Percentiles rank a stretch among this genome's conserved stretches.
These are phyloP conservation scores for Mycena crocata DNA, from an alignment of 768 basidiomycete species.

Conservation along the genomic window DNA sequence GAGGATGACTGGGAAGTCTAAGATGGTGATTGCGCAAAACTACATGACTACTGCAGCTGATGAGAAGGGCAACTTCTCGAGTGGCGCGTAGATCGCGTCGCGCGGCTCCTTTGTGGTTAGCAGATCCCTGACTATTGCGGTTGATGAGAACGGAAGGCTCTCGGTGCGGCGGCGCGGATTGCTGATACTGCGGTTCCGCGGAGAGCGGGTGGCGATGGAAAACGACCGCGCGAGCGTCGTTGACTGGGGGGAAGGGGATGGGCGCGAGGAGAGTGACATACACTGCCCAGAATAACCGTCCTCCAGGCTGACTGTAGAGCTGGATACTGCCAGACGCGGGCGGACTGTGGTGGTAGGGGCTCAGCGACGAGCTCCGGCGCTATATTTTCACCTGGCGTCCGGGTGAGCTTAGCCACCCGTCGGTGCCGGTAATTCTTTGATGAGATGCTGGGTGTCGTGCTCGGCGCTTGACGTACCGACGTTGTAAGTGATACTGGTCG, in stretches of 20 bases:
- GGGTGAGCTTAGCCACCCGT: slow-evolving; percentile 26
- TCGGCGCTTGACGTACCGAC: neutral
- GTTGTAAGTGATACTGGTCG: slow-evolving; percentile 17
- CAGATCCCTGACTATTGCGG: too few relatives aligned
- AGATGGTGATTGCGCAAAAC: too few relatives aligned
- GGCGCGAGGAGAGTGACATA: neutral
- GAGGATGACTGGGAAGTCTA: too few relatives aligned
- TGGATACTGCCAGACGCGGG: neutral
- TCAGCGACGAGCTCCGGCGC: slow-evolving; percentile 17
- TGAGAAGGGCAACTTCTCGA: too few relatives aligned
- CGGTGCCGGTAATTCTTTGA: slow-evolving; percentile 20
- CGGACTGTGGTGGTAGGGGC: neutral
- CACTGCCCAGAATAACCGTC: too few relatives aligned
- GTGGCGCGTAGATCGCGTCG: too few relatives aligned
- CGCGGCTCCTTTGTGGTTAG: too few relatives aligned
- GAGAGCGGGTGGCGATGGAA: neutral
- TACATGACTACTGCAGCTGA: too few relatives aligned
- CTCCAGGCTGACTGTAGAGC: too few relatives aligned
- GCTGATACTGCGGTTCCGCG: neutral
- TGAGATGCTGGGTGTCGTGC: neutral
- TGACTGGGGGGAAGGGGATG: neutral
- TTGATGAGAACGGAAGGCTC: too few relatives aligned
- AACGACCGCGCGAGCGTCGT: slow-evolving; percentile 9
- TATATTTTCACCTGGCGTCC: slow-evolving; percentile 26
- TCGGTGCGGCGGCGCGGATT: slow-evolving; percentile 5